Evolutionary conservation across 352 stramenopile species (phyloP), one percentile per base, ranked within the genome.

Genomic region (Phytopythium mirpurense): DNA sequence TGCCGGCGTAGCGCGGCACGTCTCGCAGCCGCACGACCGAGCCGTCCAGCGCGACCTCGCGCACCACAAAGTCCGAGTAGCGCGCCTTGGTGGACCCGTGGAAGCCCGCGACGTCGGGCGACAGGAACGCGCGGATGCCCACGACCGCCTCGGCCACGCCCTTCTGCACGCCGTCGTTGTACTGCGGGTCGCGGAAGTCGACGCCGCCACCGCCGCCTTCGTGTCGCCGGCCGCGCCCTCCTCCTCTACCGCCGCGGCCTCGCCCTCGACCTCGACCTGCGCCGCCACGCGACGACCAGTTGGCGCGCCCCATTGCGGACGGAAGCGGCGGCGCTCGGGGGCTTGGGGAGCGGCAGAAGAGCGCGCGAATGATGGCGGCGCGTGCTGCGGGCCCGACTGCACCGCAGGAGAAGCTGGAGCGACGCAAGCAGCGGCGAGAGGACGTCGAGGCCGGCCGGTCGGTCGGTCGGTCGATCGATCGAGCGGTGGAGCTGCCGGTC

Each of bases 21-120:
- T 90, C 68, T 19, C 74, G 83, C 44, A 96, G 71, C 19, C 50
- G 63, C 54, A 82, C 82, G 40, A 93, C 66, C 0, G 70, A 44
- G 21, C 84, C 78, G 21, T 70, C 59, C 4, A 75, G 56, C 15
- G 75, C 68, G 44, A 97, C 79, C 51, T 97, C 90, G 21, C 78
- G 84, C 55, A 97, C 90, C 32, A 97, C 65, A 70, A 97, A 97
- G 63, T 97, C 90, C 55, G 87, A 95, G 68, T 87, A 97, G 2
- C 90, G 83, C 64, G 96, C 75, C 60, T 97, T 97, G 54, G 90
- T 83, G 19, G 87, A 70, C 8, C 88, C 88, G 53, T 85, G 74
- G 63, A 97, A 97, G 19, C 88, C 84, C 1, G 51, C 45, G 21
- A 88, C 69, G 24, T 86, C 65, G 11, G 80, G 72, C 57, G 57